Conservation (phyloP, 176 grass and related monocot species). For the Phyllostachys edulis region DNA sequence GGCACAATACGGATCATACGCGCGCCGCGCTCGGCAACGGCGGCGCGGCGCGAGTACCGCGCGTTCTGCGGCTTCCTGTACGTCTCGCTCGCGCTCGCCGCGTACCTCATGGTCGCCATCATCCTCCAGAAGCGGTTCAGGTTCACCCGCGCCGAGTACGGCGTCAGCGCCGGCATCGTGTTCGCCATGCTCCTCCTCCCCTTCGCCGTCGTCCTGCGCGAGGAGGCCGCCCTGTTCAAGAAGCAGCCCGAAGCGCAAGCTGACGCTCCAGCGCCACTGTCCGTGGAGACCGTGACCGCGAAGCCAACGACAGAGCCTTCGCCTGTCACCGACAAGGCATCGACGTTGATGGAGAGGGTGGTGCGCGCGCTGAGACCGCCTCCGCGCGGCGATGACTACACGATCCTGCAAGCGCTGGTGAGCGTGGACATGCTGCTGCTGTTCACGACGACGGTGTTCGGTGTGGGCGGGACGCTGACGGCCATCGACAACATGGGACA, state of each 20-base stretch:
- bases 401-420: conserved; percentile 60
- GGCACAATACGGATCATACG: conserved; percentile 43
- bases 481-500: conserved; percentile 57
- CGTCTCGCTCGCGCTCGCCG: neutral
- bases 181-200: conserved; percentile 4
- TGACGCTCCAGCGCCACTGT: neutral
- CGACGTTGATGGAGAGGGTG: neutral
- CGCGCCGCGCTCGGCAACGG: neutral
- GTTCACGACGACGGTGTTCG: conserved; percentile 49
- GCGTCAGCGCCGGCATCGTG: conserved; percentile 21
- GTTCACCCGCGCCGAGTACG: conserved; percentile 30
- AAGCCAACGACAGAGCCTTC: neutral
- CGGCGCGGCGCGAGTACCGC: conserved; percentile 2
- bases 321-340: neutral
- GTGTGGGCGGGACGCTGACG: conserved; percentile 44
- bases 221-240: conserved; percentile 25
- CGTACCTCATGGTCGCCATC: conserved; percentile 36
- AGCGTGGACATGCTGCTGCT: conserved; percentile 76
- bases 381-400: conserved; percentile 64
- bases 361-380: conserved; percentile 14
- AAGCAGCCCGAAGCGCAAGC: neutral
- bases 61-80: conserved; percentile 27
- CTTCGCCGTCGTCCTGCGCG: conserved; percentile 25
- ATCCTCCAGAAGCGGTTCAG: conserved; percentile 23
- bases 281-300: neutral